Evolutionary conservation across 352 stramenopile species (phyloP), one percentile per base, ranked within the genome.

Genomic region (Pythium phragmiticola): DNA sequence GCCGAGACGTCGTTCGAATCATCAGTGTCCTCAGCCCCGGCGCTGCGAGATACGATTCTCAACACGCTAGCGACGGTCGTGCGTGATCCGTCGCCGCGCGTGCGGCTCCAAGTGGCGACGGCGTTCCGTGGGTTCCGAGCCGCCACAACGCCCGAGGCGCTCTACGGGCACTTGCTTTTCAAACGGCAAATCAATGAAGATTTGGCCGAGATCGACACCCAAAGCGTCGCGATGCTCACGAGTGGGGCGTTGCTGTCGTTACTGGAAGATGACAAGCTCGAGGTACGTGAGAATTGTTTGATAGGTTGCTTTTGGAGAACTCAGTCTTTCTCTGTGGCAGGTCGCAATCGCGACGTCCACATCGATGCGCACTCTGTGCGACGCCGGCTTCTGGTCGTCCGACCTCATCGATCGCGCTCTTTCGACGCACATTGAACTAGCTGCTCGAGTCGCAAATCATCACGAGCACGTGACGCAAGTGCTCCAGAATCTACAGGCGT

Each of bases 151-250:
- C 43, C 39, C 13, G 63, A 70, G 0, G 54, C 74, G 17, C 48
- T 58, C 13, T 62, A 80, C 33, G 71, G 81, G 45, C 76, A 84
- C 19, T 71, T 82, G 30, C 56, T 90, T 12, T 51, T 76, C 9
- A 90, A 90, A 62, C 71, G 61, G 1, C 76, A 80, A 47, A 76
- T 88, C 28, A 76, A 77, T 26, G 81, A 88, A 72, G 68, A 75
- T 17, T 41, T 78, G 26, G 62, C 66, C 7, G 56, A 76, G 21
- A 60, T 76, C 30, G 72, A 73, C 12, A 70, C 76, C 46, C 76
- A 79, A 14, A 87, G 68, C 7, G 55, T 74, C 3, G 66, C 69
- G 4, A 88, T 91, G 82, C 77, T 89, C 64, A 78, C 82, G 4
- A 91, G 78, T 30, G 82, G 82, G 3, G 68, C 75, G 2, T 30